A percentile compares a stretch with the other conserved stretches of the same genome.
Conservation (phyloP, 73 alveolate genomes). For the Tetrahymena malaccensis region DNA sequence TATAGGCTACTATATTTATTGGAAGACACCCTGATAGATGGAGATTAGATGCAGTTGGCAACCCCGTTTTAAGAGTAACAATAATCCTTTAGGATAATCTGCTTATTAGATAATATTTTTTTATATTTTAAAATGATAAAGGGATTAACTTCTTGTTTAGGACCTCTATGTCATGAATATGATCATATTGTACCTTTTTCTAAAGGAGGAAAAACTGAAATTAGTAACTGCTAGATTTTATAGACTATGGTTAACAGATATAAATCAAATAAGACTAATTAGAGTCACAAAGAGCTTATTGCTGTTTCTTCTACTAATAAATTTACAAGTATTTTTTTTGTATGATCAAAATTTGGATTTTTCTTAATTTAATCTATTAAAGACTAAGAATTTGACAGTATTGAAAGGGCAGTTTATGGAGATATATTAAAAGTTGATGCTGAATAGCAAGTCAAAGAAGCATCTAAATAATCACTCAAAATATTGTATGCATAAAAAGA, state of each 20-base stretch:
- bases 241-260: constrained; percentile 87
- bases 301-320: not conserved
- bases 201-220: constrained; percentile 87
- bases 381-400: not conserved
- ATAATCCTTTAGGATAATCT: constrained; percentile 49
- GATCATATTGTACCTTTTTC: constrained; percentile 95
- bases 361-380: not conserved
- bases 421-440: not conserved
- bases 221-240: constrained; percentile 84
- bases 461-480: not conserved
- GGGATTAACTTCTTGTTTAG: constrained; percentile 34
- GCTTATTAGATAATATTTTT: not conserved
- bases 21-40: constrained; percentile 92
- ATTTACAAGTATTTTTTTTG: not conserved
- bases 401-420: not conserved
- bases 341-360: not conserved
- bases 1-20: constrained; percentile 54
- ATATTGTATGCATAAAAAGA: not conserved
- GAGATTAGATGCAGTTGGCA: constrained; percentile 94
- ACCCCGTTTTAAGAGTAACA: constrained; percentile 74
- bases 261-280: constrained; percentile 60
- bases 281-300: not conserved
- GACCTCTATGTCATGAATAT: constrained; percentile 94
- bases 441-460: not conserved
- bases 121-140: not conserved